These are phyloP conservation scores for Dendrocalamus latiflorus DNA, from an alignment of 202 grass and related monocot genomes.

Conservation along the genomic window DNA sequence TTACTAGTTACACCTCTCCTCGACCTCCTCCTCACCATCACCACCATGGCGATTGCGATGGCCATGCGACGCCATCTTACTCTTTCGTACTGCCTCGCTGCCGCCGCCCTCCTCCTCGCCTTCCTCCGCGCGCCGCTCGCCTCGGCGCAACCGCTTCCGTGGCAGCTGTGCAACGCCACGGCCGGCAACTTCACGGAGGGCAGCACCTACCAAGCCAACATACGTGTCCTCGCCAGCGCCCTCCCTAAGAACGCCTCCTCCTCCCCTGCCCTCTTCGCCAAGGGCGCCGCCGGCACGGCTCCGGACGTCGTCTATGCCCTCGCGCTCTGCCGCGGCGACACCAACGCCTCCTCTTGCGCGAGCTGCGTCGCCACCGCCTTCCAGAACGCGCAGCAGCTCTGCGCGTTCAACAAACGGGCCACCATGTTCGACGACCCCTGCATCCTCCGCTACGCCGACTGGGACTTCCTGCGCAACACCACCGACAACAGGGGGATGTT, in stretches of 20 bases:
- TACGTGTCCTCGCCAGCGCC: neutral
- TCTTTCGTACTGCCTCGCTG: neutral
- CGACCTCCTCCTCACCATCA: neutral
- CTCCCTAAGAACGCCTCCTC: constrained; percentile 17
- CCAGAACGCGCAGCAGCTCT: too few species aligned
- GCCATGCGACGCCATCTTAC: neutral
- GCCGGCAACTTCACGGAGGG: constrained; percentile 21
- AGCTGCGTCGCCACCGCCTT: neutral
- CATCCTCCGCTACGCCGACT: constrained; percentile 25
- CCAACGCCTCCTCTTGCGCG: constrained; percentile 21
- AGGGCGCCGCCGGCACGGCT: neutral
- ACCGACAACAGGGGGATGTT: neutral
- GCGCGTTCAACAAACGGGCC: neutral
- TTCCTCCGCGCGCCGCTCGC: neutral
- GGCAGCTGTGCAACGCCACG: neutral
- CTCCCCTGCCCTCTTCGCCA: constrained; percentile 12
- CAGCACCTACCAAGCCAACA: constrained; percentile 36
- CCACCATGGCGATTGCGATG: neutral
- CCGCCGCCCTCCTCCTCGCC: neutral
- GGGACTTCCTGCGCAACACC: constrained; percentile 18
- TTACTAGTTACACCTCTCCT: too few species aligned
- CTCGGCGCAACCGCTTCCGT: neutral
- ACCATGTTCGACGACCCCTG: constrained; percentile 26
- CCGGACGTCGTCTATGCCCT: neutral
- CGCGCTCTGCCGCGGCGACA: constrained; percentile 29